Base-by-base conservation (phyloP, 2,329 filamentous ascomycete species). In the Cladosporium sphaerospermum region DNA sequence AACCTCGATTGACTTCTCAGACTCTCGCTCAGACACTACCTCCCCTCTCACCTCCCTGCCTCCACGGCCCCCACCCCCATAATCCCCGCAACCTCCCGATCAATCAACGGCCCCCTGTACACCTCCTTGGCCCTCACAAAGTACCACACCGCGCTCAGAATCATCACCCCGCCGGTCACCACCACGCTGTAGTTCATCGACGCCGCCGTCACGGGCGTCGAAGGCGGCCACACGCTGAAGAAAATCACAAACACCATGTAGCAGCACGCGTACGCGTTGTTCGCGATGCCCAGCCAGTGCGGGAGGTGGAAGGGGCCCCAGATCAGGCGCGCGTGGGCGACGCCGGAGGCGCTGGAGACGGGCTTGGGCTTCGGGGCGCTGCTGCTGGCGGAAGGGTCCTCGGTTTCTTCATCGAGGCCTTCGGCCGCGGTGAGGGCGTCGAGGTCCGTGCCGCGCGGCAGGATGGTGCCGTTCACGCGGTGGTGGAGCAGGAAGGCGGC, bases 281-380 rank as follows among this genome's bases (percentile, higher is more conserved):
- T 82, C 18, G 74, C 59, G 5, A 73, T 77, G 0, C 80, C 80
- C 1, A 78, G 61, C 0, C 70, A 60, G 3, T 78, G 78, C 0
- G 75, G 75, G 0, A 83, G 54, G 40, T 73, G 75, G 73, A 78
- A 83, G 0, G 79, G 78, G 0, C 80, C 80, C 79, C 79, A 83
- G 7, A 71, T 63, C 0, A 78, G 64, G 18, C 59, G 61, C 13
- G 66, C 65, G 48, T 60, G 57, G 18, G 54, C 57, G 3, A 64
- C 57, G 31, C 36, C 40, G 32, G 48, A 44, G n/a, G 52, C 44
- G 28, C 40, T 36, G 49, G 34, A 9, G 46, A 31, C 11, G 46
- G 45, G 18, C 33, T 53, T 41, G 16, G 10, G 28, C 9, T 36
- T 50, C 42, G 10, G 47, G 9, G 16, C 16, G 16, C 28, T n/a